A percentile compares a stretch with the other conserved stretches of the same genome.
Evolutionary conservation across 2,329 filamentous ascomycete species (phyloP).

Genomic region (Seiridium cupressi): DNA sequence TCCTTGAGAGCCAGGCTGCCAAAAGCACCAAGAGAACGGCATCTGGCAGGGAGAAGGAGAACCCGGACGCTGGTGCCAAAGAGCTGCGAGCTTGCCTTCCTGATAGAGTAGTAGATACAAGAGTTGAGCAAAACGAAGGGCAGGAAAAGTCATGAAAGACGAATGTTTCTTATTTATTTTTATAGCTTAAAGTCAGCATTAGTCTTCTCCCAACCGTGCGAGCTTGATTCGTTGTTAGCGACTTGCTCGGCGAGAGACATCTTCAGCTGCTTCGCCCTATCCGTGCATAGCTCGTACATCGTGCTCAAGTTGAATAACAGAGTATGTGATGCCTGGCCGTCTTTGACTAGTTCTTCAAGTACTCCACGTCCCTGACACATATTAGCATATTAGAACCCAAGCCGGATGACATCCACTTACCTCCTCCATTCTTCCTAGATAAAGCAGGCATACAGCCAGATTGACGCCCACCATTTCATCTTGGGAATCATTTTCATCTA

Average conservation of each 20-base stretch:
- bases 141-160: no score
- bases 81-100: no score
- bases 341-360: conserved; percentile 64
- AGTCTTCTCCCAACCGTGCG: conserved; percentile 66
- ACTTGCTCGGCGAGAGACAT: conserved; percentile 67
- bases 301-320: conserved; percentile 88
- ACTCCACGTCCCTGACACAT: conserved; percentile 56
- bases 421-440: conserved; percentile 73
- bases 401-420: conserved; percentile 36
- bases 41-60: conserved; percentile 3
- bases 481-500: conserved; percentile 35
- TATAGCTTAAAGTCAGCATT: conserved; percentile 77
- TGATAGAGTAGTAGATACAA: no score
- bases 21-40: background rate
- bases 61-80: background rate
- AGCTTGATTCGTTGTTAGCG: conserved; percentile 54
- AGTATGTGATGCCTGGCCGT: conserved; percentile 69
- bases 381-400: conserved; percentile 17
- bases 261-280: conserved; percentile 71
- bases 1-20: conserved; percentile 8
- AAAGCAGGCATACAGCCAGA: conserved; percentile 78
- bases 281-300: conserved; percentile 87
- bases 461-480: conserved; percentile 80
- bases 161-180: background rate
- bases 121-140: no score